Conservation (phyloP, 1,139 yeast species). For the Torulaspora globosa region DNA sequence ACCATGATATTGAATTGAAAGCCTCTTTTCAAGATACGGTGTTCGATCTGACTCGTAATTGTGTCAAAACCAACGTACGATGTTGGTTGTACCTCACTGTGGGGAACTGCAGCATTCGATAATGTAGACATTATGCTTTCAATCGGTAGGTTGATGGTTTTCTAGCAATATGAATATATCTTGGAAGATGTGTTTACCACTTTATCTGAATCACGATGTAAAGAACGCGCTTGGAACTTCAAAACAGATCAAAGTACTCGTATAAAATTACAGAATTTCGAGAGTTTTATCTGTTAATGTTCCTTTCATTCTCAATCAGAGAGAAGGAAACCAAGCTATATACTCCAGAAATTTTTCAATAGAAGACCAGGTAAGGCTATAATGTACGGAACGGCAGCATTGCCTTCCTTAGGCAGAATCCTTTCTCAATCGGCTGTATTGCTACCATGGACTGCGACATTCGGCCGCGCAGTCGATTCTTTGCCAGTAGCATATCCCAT, state of each 20-base stretch:
- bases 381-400: background rate
- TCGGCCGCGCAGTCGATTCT: conserved; percentile 8
- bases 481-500: conserved; percentile 11
- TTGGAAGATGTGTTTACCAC: background rate
- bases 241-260: background rate
- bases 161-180: background rate
- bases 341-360: too few relatives aligned
- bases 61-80: conserved; percentile 92
- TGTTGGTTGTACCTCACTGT: conserved; percentile 37
- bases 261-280: background rate
- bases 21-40: conserved; percentile 84
- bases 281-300: background rate
- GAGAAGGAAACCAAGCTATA: too few relatives aligned
- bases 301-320: too few relatives aligned
- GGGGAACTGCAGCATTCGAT: conserved; percentile 4
- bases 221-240: conserved; percentile 1
- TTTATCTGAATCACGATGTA: background rate
- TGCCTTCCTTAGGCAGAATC: conserved; percentile 1
- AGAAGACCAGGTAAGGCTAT: too few relatives aligned
- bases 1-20: conserved; percentile 92
- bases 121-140: conserved; percentile 10
- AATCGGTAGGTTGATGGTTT: background rate
- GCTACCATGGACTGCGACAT: conserved; percentile 14
- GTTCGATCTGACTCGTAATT: conserved; percentile 92
- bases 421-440: conserved; percentile 9